Evolutionary conservation across 768 basidiomycete genomes (phyloP), one percentile per base, ranked within the genome.

Genomic region (Collybiopsis confluens): DNA sequence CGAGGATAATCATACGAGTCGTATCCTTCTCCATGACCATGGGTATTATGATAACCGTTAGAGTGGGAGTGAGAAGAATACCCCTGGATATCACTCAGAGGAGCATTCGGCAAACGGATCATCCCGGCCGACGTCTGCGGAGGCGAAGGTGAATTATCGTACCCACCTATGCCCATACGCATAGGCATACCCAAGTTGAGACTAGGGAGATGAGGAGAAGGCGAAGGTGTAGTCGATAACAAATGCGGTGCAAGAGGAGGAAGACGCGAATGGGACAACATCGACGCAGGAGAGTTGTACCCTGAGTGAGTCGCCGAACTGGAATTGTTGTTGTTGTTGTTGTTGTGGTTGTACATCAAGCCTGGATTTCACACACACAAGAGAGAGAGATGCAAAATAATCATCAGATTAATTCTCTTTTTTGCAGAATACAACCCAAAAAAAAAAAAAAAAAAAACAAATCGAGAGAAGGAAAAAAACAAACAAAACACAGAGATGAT

Each of bases 41-140:
- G 40, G 21, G n/a, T n/a, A n/a, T 5, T n/a, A n/a, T 42, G 40
- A n/a, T 42, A n/a, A 21, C 13, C 6, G 30, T 33, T 5, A 33
- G 30, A 13, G 30, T 18, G 41, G 41, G 5, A 16, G 41, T 18
- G 16, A 23, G 5, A 5, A 7, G 41, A 23, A 23, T 18, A 42
- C 4, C 83, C 79, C 2, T 83, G 82, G 56, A 90, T 81, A 63
- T 89, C 88, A 11, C 80, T 78, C 35, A 89, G 73, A 1, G 86
- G 85, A 7, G 86, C 80, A 57, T 84, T 86, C 15, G 88, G 88
- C 7, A 90, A 79, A 35, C 88, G 82, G 62, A 90, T 33, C 30
- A 33, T 90, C 18, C 81, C 82, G 80, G 23, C 87, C 80, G 35
- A 85, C 73, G 69, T 80, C 88, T 0, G 84, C 71, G 21, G 77